A percentile compares a stretch with the other conserved stretches of the same genome.
Evolutionary conservation across 2,329 filamentous ascomycete species (phyloP).

Genomic region (Colletotrichum melonis): DNA sequence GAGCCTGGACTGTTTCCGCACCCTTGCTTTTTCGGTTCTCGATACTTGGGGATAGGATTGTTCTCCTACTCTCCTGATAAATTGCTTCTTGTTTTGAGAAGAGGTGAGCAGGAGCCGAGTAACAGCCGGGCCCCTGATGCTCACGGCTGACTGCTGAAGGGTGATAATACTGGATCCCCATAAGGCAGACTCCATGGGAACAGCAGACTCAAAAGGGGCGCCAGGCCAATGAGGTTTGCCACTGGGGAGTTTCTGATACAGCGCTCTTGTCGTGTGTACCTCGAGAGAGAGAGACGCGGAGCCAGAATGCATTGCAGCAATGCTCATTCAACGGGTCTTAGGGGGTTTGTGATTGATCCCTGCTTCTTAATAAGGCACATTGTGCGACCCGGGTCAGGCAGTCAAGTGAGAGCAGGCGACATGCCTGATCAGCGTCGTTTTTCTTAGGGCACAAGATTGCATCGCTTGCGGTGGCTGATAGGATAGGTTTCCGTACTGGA

Average conservation of each 20-base stretch:
- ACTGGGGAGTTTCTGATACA: slow-evolving; percentile 22
- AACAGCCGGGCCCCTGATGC: slow-evolving; percentile 7
- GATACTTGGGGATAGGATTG: neutral
- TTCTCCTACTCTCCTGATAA: neutral
- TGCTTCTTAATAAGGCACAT: slow-evolving; percentile 20
- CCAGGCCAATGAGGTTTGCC: slow-evolving; percentile 23
- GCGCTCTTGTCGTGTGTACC: neutral
- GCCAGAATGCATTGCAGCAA: slow-evolving; percentile 12
- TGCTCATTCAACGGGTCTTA: neutral
- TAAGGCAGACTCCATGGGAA: slow-evolving; percentile 19
- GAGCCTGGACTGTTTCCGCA: neutral
- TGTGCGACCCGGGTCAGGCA: slow-evolving; percentile 15
- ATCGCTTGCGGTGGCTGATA: neutral
- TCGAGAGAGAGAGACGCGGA: neutral
- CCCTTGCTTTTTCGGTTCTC: neutral
- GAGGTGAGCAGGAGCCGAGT: neutral
- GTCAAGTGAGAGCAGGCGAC: slow-evolving; percentile 10
- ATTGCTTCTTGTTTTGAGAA: neutral
- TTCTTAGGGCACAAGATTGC: neutral
- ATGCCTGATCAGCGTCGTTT: slow-evolving; percentile 10
- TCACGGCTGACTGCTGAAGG: slow-evolving; percentile 5
- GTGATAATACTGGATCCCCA: slow-evolving; percentile 17
- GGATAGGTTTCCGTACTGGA: neutral
- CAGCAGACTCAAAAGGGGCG: slow-evolving; percentile 9
- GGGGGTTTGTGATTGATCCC: slow-evolving; percentile 5